These are phyloP conservation scores for Heterobasidion irregulare DNA, from an alignment of 1,284 basidiomycete genomes.

Conservation along the genomic window DNA sequence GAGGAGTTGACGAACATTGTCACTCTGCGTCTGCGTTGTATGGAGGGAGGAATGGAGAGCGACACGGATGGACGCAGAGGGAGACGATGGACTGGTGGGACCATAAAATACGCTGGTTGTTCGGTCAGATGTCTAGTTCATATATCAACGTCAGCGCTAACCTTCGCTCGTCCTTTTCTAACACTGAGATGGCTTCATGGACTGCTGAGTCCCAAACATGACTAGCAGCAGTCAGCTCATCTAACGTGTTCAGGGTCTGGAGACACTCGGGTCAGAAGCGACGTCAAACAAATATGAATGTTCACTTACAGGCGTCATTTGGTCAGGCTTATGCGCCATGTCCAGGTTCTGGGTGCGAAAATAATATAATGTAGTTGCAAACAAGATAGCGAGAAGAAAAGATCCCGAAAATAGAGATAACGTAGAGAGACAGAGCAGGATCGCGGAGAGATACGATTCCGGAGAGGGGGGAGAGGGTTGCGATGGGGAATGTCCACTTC, in stretches of 20 bases:
- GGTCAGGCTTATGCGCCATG: constrained; percentile 31
- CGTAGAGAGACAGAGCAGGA: constrained; percentile 22
- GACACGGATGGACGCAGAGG: constrained; percentile 53
- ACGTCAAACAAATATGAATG: not conserved
- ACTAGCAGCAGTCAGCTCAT: constrained; percentile 57
- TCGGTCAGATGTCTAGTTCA: not conserved
- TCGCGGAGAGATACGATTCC: constrained; percentile 6
- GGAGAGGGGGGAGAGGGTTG: not conserved
- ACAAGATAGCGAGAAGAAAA: constrained; percentile 35
- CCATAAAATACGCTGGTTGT: constrained; percentile 24
- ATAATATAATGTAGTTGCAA: constrained; percentile 33
- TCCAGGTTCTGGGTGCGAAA: constrained; percentile 27
- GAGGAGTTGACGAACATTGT: constrained; percentile 69
- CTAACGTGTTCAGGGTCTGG: constrained; percentile 54
- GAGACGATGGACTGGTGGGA: constrained; percentile 34
- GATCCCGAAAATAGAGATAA: constrained; percentile 40
- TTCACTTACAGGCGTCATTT: constrained; percentile 42
- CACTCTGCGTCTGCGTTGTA: constrained; percentile 69
- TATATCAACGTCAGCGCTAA: constrained; percentile 15
- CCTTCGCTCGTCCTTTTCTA: constrained; percentile 66
- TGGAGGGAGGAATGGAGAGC: constrained; percentile 64
- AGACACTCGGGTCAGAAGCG: not conserved
- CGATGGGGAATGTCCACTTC: not conserved
- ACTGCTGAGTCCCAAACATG: constrained; percentile 65
- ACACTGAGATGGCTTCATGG: constrained; percentile 50